phyloP scores from a whole-genome alignment of 768 basidiomycete species.

The Hortiboletus campestris region DNA sequence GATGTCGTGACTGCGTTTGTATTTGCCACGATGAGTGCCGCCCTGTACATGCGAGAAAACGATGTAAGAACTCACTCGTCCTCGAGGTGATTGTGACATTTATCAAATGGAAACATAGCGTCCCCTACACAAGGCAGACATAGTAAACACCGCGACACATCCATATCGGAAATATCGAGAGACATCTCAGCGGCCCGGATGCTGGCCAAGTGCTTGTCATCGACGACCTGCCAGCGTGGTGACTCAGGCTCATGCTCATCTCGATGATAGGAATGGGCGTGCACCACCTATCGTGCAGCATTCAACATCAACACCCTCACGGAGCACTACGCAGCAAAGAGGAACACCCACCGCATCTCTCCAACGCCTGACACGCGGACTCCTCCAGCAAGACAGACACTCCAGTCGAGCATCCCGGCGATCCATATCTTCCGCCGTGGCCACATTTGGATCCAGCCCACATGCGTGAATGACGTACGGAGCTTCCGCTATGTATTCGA shows the following conservation, averaged over 20 bases:
- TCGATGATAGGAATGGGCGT: neutral
- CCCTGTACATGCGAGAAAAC: too few relatives aligned
- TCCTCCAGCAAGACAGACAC: neutral
- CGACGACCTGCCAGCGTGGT: neutral
- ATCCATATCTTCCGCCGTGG: conserved; percentile 9
- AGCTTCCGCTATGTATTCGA: neutral
- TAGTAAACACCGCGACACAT: too few relatives aligned
- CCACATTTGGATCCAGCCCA: conserved; percentile 3
- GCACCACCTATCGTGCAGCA: conserved; percentile 1
- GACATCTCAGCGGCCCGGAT: too few relatives aligned
- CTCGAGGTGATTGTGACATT: too few relatives aligned
- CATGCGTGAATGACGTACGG: conserved; percentile 3
- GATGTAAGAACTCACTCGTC: too few relatives aligned
- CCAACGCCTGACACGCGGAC: conserved; percentile 1
- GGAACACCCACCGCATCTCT: conserved; percentile 1
- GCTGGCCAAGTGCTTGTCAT: neutral
- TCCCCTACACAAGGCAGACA: too few relatives aligned
- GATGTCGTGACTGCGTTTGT: too few relatives aligned
- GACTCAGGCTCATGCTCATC: neutral
- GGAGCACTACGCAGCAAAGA: neutral
- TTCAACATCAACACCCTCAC: neutral
- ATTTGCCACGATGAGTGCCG: too few relatives aligned
- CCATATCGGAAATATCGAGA: too few relatives aligned
- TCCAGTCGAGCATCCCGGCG: conserved; percentile 6
- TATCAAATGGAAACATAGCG: too few relatives aligned